Conservation (phyloP, 352 stramenopile genomes). For the Phytopythium mirpurense region DNA sequence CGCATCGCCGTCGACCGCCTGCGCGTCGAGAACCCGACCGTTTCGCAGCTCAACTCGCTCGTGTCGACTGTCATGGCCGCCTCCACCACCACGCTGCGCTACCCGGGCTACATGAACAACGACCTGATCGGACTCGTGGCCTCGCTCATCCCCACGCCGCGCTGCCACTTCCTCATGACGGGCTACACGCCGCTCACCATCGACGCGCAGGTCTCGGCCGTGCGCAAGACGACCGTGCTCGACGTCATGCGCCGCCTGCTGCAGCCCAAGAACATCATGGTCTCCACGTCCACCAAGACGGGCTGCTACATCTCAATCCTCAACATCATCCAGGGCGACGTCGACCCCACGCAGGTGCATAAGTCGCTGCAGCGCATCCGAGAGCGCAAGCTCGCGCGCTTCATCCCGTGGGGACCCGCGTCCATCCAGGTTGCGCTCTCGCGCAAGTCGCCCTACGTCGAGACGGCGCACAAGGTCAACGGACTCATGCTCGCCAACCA, state of each 20-base stretch:
- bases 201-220: constrained; percentile 84
- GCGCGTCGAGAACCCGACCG: constrained; percentile 94
- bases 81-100: constrained; percentile 96
- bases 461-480: constrained; percentile 95
- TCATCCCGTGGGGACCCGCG: constrained; percentile 99
- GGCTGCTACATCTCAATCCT: constrained; percentile 99
- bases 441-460: constrained; percentile 96
- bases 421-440: constrained; percentile 99
- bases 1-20: constrained; percentile 94
- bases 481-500: constrained; percentile 99
- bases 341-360: constrained; percentile 98
- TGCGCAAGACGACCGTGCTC: constrained; percentile 98
- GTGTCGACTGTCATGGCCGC: constrained; percentile 99
- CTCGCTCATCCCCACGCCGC: constrained; percentile 96
- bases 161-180: constrained; percentile 99
- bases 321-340: constrained; percentile 99
- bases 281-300: constrained; percentile 94
- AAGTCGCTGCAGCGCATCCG: constrained; percentile 98
- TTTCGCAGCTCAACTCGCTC: constrained; percentile 96
- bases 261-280: constrained; percentile 99
- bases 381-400: constrained; percentile 95
- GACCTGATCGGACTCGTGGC: constrained; percentile 98
- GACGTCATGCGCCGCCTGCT: constrained; percentile 97
- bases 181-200: constrained; percentile 98
- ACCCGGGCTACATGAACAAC: constrained; percentile 99